Evolutionary conservation across 192 early-diverging fungal species (phyloP), one percentile per base, ranked within the genome.

Genomic region (Coemansia sp.): DNA sequence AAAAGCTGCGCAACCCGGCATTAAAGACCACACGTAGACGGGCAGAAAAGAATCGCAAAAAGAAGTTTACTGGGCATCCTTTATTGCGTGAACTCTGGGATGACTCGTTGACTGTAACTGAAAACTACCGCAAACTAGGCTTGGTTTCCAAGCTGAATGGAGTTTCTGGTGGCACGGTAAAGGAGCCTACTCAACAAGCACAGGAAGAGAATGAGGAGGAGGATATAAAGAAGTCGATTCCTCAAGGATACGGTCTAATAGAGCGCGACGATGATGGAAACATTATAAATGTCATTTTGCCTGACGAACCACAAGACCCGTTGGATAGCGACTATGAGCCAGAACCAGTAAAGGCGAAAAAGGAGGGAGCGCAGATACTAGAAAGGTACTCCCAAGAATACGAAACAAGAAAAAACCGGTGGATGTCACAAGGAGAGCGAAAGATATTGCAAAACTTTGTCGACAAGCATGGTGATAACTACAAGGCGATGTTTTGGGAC

Each of bases 401-500:
- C 40, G 60, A 71, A 16, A 43, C 68, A 23, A 63, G 71, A 13
- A 48, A 48, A 15, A 80, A 84, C 51, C 65, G 68, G 50, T 71
- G 78, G 63, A 70, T 83, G 53, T 81, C 84, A 2, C 68, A 78
- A 9, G 80, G 80, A n/a, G 84, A 87, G 58, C 48, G 77, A 28
- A 70, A 63, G 6, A 84, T 73, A 75, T 55, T 86, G 3, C 79
- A 83, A 41, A 59, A 74, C 18, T 59, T 87, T 68, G 72, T 89
- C 14, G 80, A 81, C n/a, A 86, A 83, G 65, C 86, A 91, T 45
- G 87, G 86, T 0, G 73, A 84, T 39, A 78, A 91, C 49, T 91
- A 89, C 55, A 65, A 85, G 11, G 86, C 84, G 39, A 91, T 91
- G 88, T 87, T 88, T 55, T 82, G 86, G 85, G 88, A 91, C 49